These are phyloP conservation scores for Selaginella moellendorffii DNA, from an alignment of 75 land plant species.

Conservation along the genomic window DNA sequence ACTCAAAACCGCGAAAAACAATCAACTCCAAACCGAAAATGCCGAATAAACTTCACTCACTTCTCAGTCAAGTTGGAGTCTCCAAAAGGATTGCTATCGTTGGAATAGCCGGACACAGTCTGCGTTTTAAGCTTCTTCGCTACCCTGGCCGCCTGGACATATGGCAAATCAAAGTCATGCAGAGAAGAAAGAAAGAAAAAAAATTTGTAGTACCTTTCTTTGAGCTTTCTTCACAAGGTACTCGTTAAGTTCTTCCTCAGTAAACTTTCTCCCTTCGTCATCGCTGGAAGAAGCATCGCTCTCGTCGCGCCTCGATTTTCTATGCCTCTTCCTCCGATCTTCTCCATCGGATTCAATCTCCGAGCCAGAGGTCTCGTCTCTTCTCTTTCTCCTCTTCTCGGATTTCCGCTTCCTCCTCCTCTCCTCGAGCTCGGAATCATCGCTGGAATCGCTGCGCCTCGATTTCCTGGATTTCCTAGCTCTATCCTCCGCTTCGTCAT, in stretches of 20 bases:
- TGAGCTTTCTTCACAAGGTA: slow-evolving; percentile 70
- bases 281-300: neutral
- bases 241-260: slow-evolving; percentile 61
- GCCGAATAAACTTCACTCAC: slow-evolving; percentile 23
- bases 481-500: neutral
- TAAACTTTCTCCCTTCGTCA: slow-evolving; percentile 13
- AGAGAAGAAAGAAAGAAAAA: neutral
- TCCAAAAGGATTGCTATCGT: slow-evolving; percentile 96
- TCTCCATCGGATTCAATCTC: neutral
- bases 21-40: neutral
- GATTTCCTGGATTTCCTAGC: neutral
- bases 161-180: neutral
- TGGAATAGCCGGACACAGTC: slow-evolving; percentile 80
- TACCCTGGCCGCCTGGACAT: slow-evolving; percentile 45
- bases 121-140: slow-evolving; percentile 77
- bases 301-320: neutral
- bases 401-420: neutral
- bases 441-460: neutral
- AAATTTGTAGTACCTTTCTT: slow-evolving; percentile 42
- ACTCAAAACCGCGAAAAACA: neutral
- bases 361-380: neutral
- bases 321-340: neutral
- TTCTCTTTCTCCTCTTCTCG: too few species aligned
- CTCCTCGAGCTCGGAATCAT: neutral
- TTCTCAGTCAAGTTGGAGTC: slow-evolving; percentile 82